Evolutionary conservation across 139 green algal genomes (phyloP).

Genomic region (Bryopsis sp.): DNA sequence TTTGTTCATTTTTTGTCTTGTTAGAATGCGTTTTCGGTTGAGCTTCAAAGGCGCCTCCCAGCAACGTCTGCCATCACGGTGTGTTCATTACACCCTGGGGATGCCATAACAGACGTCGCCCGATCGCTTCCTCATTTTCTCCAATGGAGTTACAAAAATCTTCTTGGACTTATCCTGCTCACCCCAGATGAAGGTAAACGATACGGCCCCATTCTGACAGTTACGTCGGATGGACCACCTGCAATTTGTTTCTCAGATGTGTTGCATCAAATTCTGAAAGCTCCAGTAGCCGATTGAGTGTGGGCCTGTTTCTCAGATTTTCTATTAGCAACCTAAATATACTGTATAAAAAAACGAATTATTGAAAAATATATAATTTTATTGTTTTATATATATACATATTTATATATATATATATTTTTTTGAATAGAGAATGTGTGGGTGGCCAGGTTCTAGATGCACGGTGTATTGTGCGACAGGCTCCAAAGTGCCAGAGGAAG

Average conservation of each 20-base stretch:
- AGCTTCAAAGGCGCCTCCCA: slow-evolving; percentile 4
- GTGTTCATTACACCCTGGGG: slow-evolving; percentile 7
- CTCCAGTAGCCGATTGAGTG: no score
- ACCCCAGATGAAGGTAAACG: slow-evolving; percentile 13
- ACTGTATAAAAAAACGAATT: neutral
- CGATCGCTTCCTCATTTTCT: neutral
- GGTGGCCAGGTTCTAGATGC: neutral
- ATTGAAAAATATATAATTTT: no score
- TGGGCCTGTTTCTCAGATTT: no score
- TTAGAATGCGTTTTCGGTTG: slow-evolving; percentile 11
- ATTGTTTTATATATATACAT: no score
- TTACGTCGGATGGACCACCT: no score
- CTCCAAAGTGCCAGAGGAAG: neutral
- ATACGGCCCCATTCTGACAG: neutral
- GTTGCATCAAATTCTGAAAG: no score
- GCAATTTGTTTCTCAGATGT: no score
- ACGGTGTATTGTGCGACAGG: slow-evolving; percentile 10
- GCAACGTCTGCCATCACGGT: neutral
- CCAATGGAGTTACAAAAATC: slow-evolving; percentile 7
- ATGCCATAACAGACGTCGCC: slow-evolving; percentile 5
- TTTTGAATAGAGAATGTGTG: no score
- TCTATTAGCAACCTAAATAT: no score
- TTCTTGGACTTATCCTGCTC: neutral
- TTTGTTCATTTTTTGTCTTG: no score
- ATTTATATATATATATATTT: no score